A percentile compares a stretch with the other conserved stretches of the same genome.
Evolutionary conservation across 257 asterid species (phyloP).

Genomic region (Eucommia ulmoides): DNA sequence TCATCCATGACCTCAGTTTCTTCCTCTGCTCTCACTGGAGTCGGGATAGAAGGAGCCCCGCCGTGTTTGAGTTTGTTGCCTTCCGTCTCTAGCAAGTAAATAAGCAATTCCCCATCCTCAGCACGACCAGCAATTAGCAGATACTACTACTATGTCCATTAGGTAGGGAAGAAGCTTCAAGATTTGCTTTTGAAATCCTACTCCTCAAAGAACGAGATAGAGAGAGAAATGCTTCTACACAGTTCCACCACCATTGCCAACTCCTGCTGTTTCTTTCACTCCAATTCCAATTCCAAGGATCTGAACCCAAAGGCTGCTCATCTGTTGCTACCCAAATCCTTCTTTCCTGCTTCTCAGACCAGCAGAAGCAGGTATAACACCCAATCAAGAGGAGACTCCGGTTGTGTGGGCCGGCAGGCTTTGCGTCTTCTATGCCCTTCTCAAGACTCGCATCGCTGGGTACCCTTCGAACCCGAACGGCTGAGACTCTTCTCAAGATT

Average conservation of each 20-base stretch:
- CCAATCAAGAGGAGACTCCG: conserved; percentile 54
- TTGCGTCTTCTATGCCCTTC: conserved; percentile 66
- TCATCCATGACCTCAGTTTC: no score
- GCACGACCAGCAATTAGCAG: no score
- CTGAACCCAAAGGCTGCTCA: not conserved
- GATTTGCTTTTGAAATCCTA: no score
- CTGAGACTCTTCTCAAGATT: conserved; percentile 24
- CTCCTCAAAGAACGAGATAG: no score
- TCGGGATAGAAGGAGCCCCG: no score
- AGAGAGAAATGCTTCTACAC: not conserved
- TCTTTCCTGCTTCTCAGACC: not conserved
- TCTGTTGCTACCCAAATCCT: not conserved
- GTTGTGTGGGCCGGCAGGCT: conserved; percentile 90
- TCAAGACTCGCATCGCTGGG: conserved; percentile 92
- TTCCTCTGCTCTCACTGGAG: no score
- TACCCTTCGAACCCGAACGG: conserved; percentile 71
- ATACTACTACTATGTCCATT: no score
- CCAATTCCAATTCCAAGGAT: not conserved
- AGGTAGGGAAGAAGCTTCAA: no score
- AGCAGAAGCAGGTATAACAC: not conserved
- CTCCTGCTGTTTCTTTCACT: not conserved
- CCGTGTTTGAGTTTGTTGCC: no score
- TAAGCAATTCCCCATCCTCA: no score
- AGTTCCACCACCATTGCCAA: not conserved
- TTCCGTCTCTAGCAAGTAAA: no score